phyloP scores from a whole-genome alignment of 805 yeast species.

The Starmera dryadoides region DNA sequence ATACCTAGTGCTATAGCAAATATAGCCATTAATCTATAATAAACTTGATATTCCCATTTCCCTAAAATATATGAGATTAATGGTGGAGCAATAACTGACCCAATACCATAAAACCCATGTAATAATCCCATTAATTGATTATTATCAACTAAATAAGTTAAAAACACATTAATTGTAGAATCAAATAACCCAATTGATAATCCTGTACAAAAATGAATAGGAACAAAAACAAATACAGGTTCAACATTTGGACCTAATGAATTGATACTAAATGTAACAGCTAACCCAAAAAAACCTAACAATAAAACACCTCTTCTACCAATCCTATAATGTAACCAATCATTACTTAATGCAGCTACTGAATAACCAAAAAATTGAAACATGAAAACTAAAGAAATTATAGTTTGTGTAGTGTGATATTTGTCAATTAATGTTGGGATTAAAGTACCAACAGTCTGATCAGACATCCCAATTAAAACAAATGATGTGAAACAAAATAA shows the following conservation, averaged over 20 bases:
- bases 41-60: conserved; percentile 5
- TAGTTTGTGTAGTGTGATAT: conserved; percentile 41
- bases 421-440: conserved; percentile 43
- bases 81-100: conserved; percentile 66
- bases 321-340: conserved; percentile 28
- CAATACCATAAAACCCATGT: conserved; percentile 68
- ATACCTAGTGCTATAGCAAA: neutral
- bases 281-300: conserved; percentile 27
- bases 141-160: conserved; percentile 37
- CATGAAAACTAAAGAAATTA: conserved; percentile 42
- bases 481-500: conserved; percentile 31
- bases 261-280: conserved; percentile 31
- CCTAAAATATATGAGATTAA: conserved; percentile 39
- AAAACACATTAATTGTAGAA: conserved; percentile 46
- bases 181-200: conserved; percentile 52
- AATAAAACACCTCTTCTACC: conserved; percentile 43
- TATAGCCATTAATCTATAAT: neutral
- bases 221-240: conserved; percentile 27
- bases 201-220: conserved; percentile 37
- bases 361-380: conserved; percentile 50
- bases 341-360: conserved; percentile 41
- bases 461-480: conserved; percentile 46
- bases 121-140: conserved; percentile 52
- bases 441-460: conserved; percentile 55
- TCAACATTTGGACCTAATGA: conserved; percentile 30